Percentiles rank a stretch among this genome's conserved stretches.
These are phyloP conservation scores for Cadophora gregata DNA, from an alignment of 2,329 filamentous ascomycete genomes.

Conservation along the genomic window DNA sequence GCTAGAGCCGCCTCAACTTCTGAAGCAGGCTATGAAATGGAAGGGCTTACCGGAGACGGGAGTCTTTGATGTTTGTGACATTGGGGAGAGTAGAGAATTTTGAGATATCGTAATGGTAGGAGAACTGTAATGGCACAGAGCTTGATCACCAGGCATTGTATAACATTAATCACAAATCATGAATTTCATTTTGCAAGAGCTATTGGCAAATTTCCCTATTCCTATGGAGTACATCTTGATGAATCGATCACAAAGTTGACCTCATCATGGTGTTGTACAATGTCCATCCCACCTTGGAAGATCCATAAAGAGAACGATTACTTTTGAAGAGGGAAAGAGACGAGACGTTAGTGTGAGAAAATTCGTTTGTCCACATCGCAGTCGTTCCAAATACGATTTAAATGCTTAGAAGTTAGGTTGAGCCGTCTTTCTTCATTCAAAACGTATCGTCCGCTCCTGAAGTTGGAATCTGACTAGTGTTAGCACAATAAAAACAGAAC, in stretches of 20 bases:
- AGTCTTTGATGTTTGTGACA: slow-evolving; percentile 81
- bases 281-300: slow-evolving; percentile 15
- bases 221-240: slow-evolving; percentile 30
- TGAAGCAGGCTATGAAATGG: slow-evolving; percentile 73
- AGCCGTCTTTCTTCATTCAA: slow-evolving; percentile 18
- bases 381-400: slow-evolving; percentile 25
- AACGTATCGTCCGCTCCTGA: slow-evolving; percentile 26
- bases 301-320: slow-evolving; percentile 15
- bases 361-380: slow-evolving; percentile 28
- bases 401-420: slow-evolving; percentile 14
- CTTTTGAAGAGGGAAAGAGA: slow-evolving; percentile 26
- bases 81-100: slow-evolving; percentile 84
- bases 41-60: slow-evolving; percentile 73
- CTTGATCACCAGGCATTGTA: slow-evolving; percentile 15
- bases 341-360: slow-evolving; percentile 25
- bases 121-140: neutral
- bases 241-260: slow-evolving; percentile 22
- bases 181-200: neutral
- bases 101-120: slow-evolving; percentile 45
- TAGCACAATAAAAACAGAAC: too few species aligned
- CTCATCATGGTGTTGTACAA: slow-evolving; percentile 29
- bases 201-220: slow-evolving; percentile 23
- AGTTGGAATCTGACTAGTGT: slow-evolving; percentile 13
- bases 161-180: slow-evolving; percentile 14
- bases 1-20: slow-evolving; percentile 75